A percentile compares a stretch with the other conserved stretches of the same genome.
Evolutionary conservation across 192 early-diverging fungal genomes (phyloP).

Genomic region (Coemansia sp.): DNA sequence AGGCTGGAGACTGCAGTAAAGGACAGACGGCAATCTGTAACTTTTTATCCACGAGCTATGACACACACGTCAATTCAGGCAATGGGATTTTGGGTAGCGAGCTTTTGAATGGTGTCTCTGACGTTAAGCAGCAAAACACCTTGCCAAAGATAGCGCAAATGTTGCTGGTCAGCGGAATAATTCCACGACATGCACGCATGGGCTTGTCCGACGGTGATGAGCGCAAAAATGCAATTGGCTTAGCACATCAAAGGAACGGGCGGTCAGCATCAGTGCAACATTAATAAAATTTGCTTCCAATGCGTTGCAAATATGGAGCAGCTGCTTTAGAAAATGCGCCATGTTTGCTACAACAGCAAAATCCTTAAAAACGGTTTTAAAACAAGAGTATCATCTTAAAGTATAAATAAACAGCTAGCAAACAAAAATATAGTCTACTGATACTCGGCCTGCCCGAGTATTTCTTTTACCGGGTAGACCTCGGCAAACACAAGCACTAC

Average conservation of each 20-base stretch:
- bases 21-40: constrained; percentile 26
- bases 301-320: constrained; percentile 16
- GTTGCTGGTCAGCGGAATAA: too few species aligned
- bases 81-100: too few species aligned
- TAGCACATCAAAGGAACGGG: constrained; percentile 19
- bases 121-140: background rate
- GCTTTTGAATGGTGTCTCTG: background rate
- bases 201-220: background rate
- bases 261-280: constrained; percentile 18
- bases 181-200: background rate
- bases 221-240: constrained; percentile 4
- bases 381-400: constrained; percentile 23
- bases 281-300: constrained; percentile 29
- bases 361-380: constrained; percentile 14
- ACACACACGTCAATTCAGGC: background rate
- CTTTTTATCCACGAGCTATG: background rate
- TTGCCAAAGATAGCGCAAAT: too few species aligned
- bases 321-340: constrained; percentile 30
- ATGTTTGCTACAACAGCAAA: constrained; percentile 24
- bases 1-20: constrained; percentile 37
- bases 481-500: too few species aligned
- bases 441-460: too few species aligned
- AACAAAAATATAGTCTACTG: too few species aligned
- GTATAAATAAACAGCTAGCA: too few species aligned
- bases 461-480: too few species aligned